Conservation (phyloP, 352 stramenopile species). For the Phytophthora citricola region DNA sequence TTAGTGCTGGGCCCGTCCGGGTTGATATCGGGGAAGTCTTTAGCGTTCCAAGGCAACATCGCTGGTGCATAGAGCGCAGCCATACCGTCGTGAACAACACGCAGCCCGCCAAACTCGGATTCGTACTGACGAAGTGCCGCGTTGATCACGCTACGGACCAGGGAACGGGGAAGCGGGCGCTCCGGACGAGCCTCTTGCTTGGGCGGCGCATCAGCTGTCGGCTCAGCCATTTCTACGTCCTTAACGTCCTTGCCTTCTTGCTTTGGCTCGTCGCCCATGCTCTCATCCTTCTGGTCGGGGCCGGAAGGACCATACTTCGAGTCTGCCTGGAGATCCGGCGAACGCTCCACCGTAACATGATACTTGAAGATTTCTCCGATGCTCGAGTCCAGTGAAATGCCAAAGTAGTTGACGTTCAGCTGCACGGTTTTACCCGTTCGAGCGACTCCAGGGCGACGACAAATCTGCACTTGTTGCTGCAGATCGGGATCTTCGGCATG, state of each 20-base stretch:
- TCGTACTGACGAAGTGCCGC: conserved; percentile 53
- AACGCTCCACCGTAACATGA: conserved; percentile 58
- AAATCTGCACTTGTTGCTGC: conserved; percentile 45
- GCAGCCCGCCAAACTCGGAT: conserved; percentile 46
- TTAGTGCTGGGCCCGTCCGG: conserved; percentile 30
- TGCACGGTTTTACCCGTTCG: conserved; percentile 37
- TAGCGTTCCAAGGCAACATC: conserved; percentile 49
- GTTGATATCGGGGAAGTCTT: conserved; percentile 57
- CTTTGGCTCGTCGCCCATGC: conserved; percentile 38
- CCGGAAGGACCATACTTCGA: conserved; percentile 53
- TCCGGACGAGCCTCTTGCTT: conserved; percentile 26
- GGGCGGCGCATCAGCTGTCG: conserved; percentile 9
- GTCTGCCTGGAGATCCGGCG: conserved; percentile 35
- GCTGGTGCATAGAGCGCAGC: conserved; percentile 51
- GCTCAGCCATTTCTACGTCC: conserved; percentile 50
- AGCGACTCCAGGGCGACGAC: conserved; percentile 43
- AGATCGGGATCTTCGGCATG: conserved; percentile 39
- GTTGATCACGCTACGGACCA: conserved; percentile 64
- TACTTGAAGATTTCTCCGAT: conserved; percentile 71
- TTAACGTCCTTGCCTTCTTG: conserved; percentile 28
- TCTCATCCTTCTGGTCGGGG: conserved; percentile 45
- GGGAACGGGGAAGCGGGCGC: conserved; percentile 41
- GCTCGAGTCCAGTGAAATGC: conserved; percentile 47
- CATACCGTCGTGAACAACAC: conserved; percentile 66
- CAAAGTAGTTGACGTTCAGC: conserved; percentile 70